Conservation (phyloP, 371 early-diverging fungal genomes). For the Mortierella sp. region DNA sequence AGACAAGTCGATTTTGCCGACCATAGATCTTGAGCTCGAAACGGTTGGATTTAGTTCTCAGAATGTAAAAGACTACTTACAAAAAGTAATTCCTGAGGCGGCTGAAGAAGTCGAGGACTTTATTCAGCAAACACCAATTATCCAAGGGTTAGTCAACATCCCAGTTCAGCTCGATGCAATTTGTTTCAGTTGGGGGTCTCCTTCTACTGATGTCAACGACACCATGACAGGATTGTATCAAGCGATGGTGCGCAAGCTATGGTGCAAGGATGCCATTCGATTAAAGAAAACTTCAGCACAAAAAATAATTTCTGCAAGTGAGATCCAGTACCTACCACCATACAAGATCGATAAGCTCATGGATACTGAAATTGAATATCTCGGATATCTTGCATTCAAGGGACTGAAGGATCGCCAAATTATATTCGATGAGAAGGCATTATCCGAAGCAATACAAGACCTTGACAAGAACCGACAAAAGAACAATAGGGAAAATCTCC, state of each 20-base stretch:
- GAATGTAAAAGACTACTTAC: constrained; percentile 19
- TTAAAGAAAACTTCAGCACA: not conserved
- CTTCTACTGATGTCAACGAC: not conserved
- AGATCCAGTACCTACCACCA: not conserved
- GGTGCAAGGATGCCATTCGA: constrained; percentile 18
- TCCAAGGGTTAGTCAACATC: constrained; percentile 33
- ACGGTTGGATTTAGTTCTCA: constrained; percentile 31
- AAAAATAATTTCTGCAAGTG: not conserved
- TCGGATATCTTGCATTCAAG: not conserved
- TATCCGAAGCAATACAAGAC: not conserved
- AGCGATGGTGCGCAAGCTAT: constrained; percentile 17
- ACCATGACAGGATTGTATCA: constrained; percentile 23
- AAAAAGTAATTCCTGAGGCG: constrained; percentile 11
- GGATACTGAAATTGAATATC: not conserved
- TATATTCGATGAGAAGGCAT: not conserved
- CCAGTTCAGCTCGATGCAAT: constrained; percentile 28
- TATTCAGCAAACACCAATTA: constrained; percentile 14
- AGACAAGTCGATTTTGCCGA: constrained; percentile 3
- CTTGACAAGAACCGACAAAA: not conserved
- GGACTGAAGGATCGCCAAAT: not conserved
- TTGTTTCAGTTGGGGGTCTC: constrained; percentile 24
- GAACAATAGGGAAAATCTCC: not conserved
- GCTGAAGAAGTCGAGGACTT: constrained; percentile 18
- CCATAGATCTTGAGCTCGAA: constrained; percentile 31
- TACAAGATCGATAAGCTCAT: not conserved